Percentiles rank a stretch among this genome's conserved stretches.
phyloP scores from a whole-genome alignment of 805 yeast species.

The Torulaspora franciscae region DNA sequence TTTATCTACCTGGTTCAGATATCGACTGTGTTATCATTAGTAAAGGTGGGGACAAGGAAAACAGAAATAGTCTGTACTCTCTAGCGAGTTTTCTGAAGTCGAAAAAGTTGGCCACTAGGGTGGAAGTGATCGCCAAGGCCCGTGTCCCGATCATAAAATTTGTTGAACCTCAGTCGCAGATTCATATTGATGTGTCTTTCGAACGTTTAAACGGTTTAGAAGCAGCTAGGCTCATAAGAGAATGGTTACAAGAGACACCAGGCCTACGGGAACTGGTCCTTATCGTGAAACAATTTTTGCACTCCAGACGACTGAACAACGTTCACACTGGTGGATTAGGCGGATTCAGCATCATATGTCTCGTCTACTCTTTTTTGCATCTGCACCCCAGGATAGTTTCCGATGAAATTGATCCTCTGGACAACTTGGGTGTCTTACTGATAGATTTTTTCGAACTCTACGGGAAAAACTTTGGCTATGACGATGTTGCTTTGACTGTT shows the following conservation, averaged over 20 bases:
- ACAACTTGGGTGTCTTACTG: slow-evolving; percentile 77
- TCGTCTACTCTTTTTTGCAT: slow-evolving; percentile 72
- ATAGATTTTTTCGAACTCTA: slow-evolving; percentile 91
- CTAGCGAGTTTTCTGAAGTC: slow-evolving; percentile 65
- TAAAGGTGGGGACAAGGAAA: slow-evolving; percentile 50
- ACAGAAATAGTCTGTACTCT: slow-evolving; percentile 61
- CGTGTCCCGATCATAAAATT: slow-evolving; percentile 93
- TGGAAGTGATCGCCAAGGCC: slow-evolving; percentile 84
- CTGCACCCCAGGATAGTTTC: slow-evolving; percentile 75
- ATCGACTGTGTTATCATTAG: slow-evolving; percentile 87
- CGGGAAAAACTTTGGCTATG: slow-evolving; percentile 86
- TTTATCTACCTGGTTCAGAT: slow-evolving; percentile 94
- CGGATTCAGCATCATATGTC: slow-evolving; percentile 86
- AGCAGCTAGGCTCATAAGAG: slow-evolving; percentile 72
- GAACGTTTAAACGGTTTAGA: slow-evolving; percentile 77
- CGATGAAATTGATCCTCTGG: slow-evolving; percentile 57
- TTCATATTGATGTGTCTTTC: slow-evolving; percentile 86
- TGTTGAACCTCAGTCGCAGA: slow-evolving; percentile 61
- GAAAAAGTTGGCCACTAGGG: slow-evolving; percentile 56
- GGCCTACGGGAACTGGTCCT: slow-evolving; percentile 80
- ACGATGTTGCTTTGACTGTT: slow-evolving; percentile 64
- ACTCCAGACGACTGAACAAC: slow-evolving; percentile 71
- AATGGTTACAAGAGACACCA: slow-evolving; percentile 68
- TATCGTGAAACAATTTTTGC: slow-evolving; percentile 77
- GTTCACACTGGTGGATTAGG: slow-evolving; percentile 94